phyloP scores from a whole-genome alignment of 805 yeast genomes.

The Candida insectalens region DNA sequence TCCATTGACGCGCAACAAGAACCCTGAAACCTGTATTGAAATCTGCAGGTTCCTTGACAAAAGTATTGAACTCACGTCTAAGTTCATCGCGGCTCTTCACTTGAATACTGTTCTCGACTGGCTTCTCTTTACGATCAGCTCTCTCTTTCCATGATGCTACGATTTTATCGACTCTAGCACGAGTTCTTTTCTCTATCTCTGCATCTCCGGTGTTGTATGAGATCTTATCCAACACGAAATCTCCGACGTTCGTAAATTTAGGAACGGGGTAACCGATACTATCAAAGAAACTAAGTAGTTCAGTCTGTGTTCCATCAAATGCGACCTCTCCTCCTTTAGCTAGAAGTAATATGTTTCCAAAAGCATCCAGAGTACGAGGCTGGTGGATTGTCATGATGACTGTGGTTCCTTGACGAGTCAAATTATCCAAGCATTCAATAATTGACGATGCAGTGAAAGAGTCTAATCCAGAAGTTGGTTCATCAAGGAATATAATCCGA shows the following conservation, averaged over 20 bases:
- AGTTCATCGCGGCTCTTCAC: constrained; percentile 11
- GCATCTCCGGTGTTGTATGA: constrained; percentile 43
- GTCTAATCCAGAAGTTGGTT: constrained; percentile 86
- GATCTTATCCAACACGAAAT: constrained; percentile 60
- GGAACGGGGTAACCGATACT: constrained; percentile 49
- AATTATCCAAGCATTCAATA: constrained; percentile 43
- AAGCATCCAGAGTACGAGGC: constrained; percentile 57
- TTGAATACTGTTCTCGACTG: neutral
- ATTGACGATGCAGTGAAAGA: constrained; percentile 69
- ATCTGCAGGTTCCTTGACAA: constrained; percentile 21
- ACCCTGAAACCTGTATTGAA: constrained; percentile 26
- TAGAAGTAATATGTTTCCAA: constrained; percentile 63
- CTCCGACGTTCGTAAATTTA: constrained; percentile 58
- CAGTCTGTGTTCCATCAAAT: constrained; percentile 48
- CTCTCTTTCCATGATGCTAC: constrained; percentile 27
- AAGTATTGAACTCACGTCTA: constrained; percentile 17
- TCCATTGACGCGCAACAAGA: constrained; percentile 27
- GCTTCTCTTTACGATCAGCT: neutral
- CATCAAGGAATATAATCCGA: constrained; percentile 65
- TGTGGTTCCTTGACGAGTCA: constrained; percentile 52
- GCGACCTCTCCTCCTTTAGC: constrained; percentile 68
- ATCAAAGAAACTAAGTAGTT: constrained; percentile 38
- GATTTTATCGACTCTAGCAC: constrained; percentile 29
- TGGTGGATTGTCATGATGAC: constrained; percentile 76
- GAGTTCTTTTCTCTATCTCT: constrained; percentile 29